These are phyloP conservation scores for Domatiomyces catenatus DNA, from an alignment of 2,329 filamentous ascomycete species.

Conservation along the genomic window DNA sequence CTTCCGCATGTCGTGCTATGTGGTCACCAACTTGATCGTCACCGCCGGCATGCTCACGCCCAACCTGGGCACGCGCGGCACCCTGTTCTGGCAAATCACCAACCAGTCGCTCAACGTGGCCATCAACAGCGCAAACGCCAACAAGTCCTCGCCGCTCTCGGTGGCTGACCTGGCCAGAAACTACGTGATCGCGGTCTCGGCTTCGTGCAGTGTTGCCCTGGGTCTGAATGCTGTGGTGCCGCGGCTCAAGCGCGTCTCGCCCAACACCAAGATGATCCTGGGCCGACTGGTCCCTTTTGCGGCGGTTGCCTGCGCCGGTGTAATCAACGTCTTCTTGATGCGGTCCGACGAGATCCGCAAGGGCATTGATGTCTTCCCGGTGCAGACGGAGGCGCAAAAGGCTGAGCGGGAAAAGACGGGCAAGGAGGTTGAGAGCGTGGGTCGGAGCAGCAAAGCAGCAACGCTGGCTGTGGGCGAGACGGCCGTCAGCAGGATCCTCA, in stretches of 20 bases:
- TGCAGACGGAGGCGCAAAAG: constrained; percentile 57
- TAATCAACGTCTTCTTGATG: constrained; percentile 94
- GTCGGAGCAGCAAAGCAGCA: constrained; percentile 77
- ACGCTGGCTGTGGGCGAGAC: constrained; percentile 85
- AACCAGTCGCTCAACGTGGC: constrained; percentile 98
- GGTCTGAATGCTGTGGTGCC: constrained; percentile 84
- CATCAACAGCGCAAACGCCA: constrained; percentile 90
- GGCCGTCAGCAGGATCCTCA: constrained; percentile 76
- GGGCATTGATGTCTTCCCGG: constrained; percentile 85
- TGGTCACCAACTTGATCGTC: constrained; percentile 82
- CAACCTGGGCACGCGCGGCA: constrained; percentile 49
- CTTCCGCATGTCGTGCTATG: constrained; percentile 94
- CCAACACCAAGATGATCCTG: constrained; percentile 60
- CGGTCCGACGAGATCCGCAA: constrained; percentile 84
- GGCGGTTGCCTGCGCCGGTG: constrained; percentile 79
- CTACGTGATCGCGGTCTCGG: constrained; percentile 79
- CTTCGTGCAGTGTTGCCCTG: constrained; percentile 83
- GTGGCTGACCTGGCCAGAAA: constrained; percentile 70
- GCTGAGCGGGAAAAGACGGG: constrained; percentile 47
- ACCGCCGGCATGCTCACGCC: constrained; percentile 96
- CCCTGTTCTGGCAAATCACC: constrained; percentile 81
- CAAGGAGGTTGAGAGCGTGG: constrained; percentile 54
- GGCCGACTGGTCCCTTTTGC: constrained; percentile 88
- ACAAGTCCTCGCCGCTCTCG: constrained; percentile 85
- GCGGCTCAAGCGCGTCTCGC: constrained; percentile 59